Base-by-base conservation (phyloP, 192 early-diverging fungal genomes). In the Gaertneriomyces semiglobifer region DNA sequence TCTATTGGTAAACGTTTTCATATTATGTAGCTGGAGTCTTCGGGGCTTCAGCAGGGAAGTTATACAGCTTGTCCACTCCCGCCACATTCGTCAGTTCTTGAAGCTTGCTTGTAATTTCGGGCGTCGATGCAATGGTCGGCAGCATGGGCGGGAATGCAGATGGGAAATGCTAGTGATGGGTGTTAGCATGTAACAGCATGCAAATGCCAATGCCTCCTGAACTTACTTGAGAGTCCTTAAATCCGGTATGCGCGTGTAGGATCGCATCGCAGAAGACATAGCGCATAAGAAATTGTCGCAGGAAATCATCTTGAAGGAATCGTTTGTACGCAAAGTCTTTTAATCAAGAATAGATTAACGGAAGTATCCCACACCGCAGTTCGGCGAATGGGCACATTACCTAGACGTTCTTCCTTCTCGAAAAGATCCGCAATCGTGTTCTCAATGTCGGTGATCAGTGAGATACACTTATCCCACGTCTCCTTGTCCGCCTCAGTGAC, bases 271-370 rank as follows among this genome's bases (percentile, higher is more conserved):
- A 89, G 14, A 97, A 46, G 0, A 93, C 88, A 73, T 89, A 94
- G 20, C 93, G 86, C 6, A 91, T 84, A 44, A 95, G 80, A 66
- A 98, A 89, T 68, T 93, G 92, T 38, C 92, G 81, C 69, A 98
- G 70, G 73, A 96, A 98, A 55, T 93, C 93, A 75, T 97, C 96
- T 53, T 90, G 79, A 57, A 96, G 68, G 74, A 98, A 98, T 56
- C 77, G 66, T 51, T 80, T 81, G 68, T 78, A 75, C n/a, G 77
- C 51, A 62, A 86, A 85, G 68, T 87, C 84, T 86, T 45, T 3
- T 43, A 74, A 53, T 33, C n/a, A 25, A 68, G 53, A 57, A 2
- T 38, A 11, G 45, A 51, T 43, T 11, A 67, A 20, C 42, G 5
- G 14, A 42, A 58, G 53, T 33, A 64, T n/a, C 53, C 12, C n/a